These are phyloP conservation scores for Melanomma pulvis-pyrius DNA, from an alignment of 495 filamentous ascomycete genomes.

Conservation along the genomic window DNA sequence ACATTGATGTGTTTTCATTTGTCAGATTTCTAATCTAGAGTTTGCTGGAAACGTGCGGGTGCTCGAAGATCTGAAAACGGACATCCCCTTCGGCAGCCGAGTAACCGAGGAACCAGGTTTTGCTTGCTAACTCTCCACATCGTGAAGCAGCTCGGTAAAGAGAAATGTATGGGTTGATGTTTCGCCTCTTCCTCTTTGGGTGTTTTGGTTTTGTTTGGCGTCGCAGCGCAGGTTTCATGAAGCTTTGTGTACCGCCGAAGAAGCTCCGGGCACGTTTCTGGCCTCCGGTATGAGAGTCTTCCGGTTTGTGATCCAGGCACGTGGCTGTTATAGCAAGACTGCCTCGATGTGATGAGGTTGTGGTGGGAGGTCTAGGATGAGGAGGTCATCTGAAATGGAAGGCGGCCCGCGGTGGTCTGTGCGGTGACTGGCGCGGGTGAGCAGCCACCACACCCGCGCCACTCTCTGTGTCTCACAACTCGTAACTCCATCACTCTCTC, in stretches of 20 bases:
- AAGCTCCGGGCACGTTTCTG: constrained; percentile 12
- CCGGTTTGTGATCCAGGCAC: neutral
- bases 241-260: neutral
- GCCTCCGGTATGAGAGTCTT: neutral
- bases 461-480: too few species aligned
- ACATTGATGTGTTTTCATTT: neutral
- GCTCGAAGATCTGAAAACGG: too few species aligned
- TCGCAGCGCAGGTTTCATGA: constrained; percentile 21
- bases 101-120: neutral
- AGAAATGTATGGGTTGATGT: neutral
- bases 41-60: neutral
- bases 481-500: too few species aligned
- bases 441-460: too few species aligned
- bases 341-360: neutral
- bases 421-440: too few species aligned
- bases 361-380: neutral
- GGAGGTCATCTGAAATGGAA: too few species aligned
- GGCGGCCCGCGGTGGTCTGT: too few species aligned
- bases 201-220: constrained; percentile 5
- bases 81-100: neutral
- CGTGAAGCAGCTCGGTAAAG: constrained; percentile 5
- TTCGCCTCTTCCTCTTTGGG: constrained; percentile 10
- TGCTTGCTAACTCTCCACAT: neutral
- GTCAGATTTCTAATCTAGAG: neutral
- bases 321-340: too few species aligned